Percentiles rank a stretch among this genome's conserved stretches.
These are phyloP conservation scores for Fusarium hainanense DNA, from an alignment of 2,329 filamentous ascomycete genomes.

Conservation along the genomic window DNA sequence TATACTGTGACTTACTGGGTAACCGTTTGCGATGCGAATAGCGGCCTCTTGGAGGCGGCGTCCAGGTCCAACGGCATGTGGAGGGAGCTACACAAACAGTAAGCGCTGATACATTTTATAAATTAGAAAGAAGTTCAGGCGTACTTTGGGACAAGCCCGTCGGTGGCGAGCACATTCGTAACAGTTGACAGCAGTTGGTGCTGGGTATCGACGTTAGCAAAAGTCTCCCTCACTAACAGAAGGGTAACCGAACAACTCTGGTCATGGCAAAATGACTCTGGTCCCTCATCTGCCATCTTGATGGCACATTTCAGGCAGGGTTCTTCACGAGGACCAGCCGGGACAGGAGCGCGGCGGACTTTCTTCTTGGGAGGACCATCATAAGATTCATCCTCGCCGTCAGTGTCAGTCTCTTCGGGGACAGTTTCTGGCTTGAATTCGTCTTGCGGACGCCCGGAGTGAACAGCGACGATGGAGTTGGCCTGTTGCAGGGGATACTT, in stretches of 20 bases:
- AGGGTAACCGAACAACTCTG: neutral
- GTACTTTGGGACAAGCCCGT: neutral
- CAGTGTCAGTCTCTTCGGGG: too few species aligned
- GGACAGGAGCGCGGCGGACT: too few species aligned
- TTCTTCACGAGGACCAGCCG: too few species aligned
- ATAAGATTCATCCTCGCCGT: too few species aligned
- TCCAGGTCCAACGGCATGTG: neutral
- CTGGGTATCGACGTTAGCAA: neutral
- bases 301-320: too few species aligned
- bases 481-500: too few species aligned
- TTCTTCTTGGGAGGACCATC: too few species aligned
- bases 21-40: too few species aligned
- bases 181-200: neutral
- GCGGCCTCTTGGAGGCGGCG: neutral
- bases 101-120: neutral
- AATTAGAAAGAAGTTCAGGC: neutral
- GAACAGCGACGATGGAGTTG: too few species aligned
- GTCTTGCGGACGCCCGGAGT: too few species aligned
- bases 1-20: neutral
- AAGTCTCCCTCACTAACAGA: neutral
- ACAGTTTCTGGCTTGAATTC: too few species aligned
- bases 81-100: neutral
- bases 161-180: neutral
- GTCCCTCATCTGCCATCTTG: neutral
- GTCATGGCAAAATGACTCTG: accelerated